phyloP scores from a whole-genome alignment of 1,139 yeast species.

The Geotrichum klebahnii region DNA sequence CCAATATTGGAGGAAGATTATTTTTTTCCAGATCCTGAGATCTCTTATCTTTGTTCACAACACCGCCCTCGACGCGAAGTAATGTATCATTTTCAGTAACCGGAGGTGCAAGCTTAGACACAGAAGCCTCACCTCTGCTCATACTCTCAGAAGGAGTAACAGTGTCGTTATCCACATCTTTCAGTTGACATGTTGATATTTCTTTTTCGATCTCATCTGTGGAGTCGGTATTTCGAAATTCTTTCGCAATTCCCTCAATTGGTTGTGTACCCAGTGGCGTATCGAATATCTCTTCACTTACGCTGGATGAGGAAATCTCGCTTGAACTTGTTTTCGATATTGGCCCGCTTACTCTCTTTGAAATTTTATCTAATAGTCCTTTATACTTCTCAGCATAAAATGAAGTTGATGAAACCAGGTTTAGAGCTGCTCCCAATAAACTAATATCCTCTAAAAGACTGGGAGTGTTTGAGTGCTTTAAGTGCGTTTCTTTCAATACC shows the following conservation, averaged over 20 bases:
- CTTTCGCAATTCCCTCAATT: too few species aligned
- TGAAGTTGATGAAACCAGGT: not conserved
- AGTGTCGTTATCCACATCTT: too few species aligned
- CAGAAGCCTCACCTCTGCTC: too few species aligned
- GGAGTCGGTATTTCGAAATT: too few species aligned
- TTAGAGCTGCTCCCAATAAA: conserved; percentile 1
- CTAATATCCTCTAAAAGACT: conserved; percentile 5
- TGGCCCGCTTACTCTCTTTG: not conserved
- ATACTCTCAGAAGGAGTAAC: too few species aligned
- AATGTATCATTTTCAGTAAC: too few species aligned
- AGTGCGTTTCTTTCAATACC: not conserved
- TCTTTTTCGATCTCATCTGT: too few species aligned
- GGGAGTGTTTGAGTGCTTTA: not conserved
- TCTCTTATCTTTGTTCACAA: not conserved
- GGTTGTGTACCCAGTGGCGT: too few species aligned
- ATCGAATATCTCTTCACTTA: too few species aligned
- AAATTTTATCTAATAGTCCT: not conserved
- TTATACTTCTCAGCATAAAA: not conserved
- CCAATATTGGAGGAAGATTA: not conserved
- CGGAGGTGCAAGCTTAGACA: too few species aligned
- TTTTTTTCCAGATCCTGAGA: not conserved
- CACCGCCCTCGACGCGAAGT: not conserved
- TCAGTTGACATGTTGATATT: too few species aligned
- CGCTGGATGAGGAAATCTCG: not conserved
- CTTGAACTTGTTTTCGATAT: not conserved